Evolutionary conservation across 2,329 filamentous ascomycete species (phyloP), one percentile per base, ranked within the genome.

Genomic region (Ascocoryne sarcoides): DNA sequence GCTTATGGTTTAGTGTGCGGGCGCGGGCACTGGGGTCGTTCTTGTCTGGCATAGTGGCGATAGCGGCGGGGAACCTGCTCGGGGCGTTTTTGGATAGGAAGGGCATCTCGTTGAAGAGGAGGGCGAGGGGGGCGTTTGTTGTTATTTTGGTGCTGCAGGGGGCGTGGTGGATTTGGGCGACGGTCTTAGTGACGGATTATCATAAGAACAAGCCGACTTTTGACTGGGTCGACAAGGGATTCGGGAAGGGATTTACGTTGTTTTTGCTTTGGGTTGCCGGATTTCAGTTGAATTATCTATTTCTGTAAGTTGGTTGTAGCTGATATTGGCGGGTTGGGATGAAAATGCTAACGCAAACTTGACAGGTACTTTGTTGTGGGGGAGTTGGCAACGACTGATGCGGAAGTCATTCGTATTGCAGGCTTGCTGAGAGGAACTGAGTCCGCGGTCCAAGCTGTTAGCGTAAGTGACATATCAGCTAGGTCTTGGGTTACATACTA

Each of bases 251-350:
- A 0, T 87, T 86, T 50, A 74, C 70, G 0, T 65, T 84, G 14
- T 86, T 82, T 57, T 53, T 87, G 4, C 74, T 87, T 50, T 69
- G 83, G 49, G 76, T 77, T 0, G 61, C 75, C 9, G 75, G 78
- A 0, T 86, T 86, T 51, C 82, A 86, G 60, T 49, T 84, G 5
- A 86, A 86, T 57, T 87, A 87, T 55, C 67, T 85, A 48, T 85
- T 78, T 56, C 60, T 85, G 67, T 79, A 53, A 60, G 71, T 61
- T 12, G 29, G 7, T 10, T 12, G 4, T 3, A 4, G 14, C 1
- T 3, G 2, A 20, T 17, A 7, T 15, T 7, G 12, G 7, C 12
- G 7, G 2, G n/a, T n/a, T 1, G 8, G 4, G 2, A 14, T 31
- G 4, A 17, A 3, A 20, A 39, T 39, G 19, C 30, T 28, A 15